Evolutionary conservation across 1,284 basidiomycete genomes (phyloP).

Genomic region (Ustilago hordei): DNA sequence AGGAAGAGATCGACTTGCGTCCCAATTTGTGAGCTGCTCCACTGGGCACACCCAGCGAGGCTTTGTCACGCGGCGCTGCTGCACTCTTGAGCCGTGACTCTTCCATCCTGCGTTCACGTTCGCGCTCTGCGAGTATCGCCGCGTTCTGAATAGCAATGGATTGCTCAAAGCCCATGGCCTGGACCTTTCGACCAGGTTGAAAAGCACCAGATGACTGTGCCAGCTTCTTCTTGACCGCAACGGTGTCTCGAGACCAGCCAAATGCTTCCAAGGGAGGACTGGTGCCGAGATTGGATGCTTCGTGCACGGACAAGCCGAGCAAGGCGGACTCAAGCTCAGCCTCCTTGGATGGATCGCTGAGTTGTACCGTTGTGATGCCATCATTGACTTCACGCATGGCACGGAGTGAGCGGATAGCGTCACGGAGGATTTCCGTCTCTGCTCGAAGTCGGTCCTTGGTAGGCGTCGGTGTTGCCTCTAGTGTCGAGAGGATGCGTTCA

Average conservation of each 20-base stretch:
- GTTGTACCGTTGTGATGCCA: slow-evolving; percentile 34
- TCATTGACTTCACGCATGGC: slow-evolving; percentile 40
- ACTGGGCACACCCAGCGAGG: slow-evolving; percentile 38
- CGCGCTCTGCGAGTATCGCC: slow-evolving; percentile 43
- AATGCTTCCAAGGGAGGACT: slow-evolving; percentile 33
- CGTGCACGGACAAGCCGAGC: slow-evolving; percentile 40
- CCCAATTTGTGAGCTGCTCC: slow-evolving; percentile 46
- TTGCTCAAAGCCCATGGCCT: slow-evolving; percentile 43
- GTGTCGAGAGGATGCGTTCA: slow-evolving; percentile 42
- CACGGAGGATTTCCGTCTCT: slow-evolving; percentile 43
- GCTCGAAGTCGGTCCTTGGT: slow-evolving; percentile 31
- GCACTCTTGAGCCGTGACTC: slow-evolving; percentile 27
- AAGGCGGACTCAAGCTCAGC: slow-evolving; percentile 44
- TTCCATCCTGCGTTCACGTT: slow-evolving; percentile 39
- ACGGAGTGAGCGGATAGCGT: slow-evolving; percentile 35
- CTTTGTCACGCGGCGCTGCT: slow-evolving; percentile 28
- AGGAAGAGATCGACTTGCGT: slow-evolving; percentile 53
- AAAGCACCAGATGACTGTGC: slow-evolving; percentile 41
- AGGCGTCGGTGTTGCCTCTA: slow-evolving; percentile 21
- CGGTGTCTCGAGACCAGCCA: slow-evolving; percentile 45
- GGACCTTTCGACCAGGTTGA: slow-evolving; percentile 41
- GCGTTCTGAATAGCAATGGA: slow-evolving; percentile 49
- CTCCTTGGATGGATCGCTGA: slow-evolving; percentile 34
- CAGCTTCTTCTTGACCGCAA: slow-evolving; percentile 48
- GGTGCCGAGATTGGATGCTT: slow-evolving; percentile 13